Conservation (phyloP, 2,329 filamentous ascomycete species). For the Alternaria consortialis region DNA sequence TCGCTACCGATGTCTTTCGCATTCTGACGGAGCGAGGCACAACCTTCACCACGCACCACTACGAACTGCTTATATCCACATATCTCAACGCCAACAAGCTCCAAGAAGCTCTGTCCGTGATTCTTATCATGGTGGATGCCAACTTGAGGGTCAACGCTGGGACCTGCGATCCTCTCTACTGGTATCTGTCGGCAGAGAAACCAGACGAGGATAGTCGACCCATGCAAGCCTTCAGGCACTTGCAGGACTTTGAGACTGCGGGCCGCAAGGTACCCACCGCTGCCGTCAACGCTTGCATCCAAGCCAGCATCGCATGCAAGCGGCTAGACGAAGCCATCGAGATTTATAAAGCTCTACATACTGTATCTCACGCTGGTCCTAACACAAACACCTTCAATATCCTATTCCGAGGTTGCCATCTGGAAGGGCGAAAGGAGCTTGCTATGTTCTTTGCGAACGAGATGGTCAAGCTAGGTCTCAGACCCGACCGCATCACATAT, state of each 20-base stretch:
- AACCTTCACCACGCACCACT: constrained; percentile 72
- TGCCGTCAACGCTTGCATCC: constrained; percentile 62
- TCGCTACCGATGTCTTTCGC: constrained; percentile 77
- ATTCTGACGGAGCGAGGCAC: constrained; percentile 67
- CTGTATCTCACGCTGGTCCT: constrained; percentile 57
- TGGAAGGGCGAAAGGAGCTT: constrained; percentile 57
- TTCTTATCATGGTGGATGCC: constrained; percentile 77
- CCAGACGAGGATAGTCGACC: constrained; percentile 53
- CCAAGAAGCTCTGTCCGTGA: constrained; percentile 70
- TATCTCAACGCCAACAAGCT: constrained; percentile 71
- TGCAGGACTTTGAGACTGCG: constrained; percentile 64
- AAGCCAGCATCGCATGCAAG: constrained; percentile 57
- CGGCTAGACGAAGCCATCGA: constrained; percentile 63
- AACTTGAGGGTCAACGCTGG: constrained; percentile 65
- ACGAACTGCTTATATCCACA: constrained; percentile 78
- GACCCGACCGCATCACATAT: constrained; percentile 67
- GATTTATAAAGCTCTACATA: constrained; percentile 69
- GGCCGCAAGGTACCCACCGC: constrained; percentile 62
- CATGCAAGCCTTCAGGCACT: constrained; percentile 62
- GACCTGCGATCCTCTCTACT: constrained; percentile 71
- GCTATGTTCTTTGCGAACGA: constrained; percentile 71
- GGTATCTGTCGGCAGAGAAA: constrained; percentile 61
- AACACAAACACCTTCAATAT: constrained; percentile 68
- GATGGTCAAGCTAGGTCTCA: constrained; percentile 65
- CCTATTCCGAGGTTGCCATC: constrained; percentile 62